A percentile compares a stretch with the other conserved stretches of the same genome.
Conservation (phyloP, 73 alveolate genomes). For the Symbiodinium pilosum region DNA sequence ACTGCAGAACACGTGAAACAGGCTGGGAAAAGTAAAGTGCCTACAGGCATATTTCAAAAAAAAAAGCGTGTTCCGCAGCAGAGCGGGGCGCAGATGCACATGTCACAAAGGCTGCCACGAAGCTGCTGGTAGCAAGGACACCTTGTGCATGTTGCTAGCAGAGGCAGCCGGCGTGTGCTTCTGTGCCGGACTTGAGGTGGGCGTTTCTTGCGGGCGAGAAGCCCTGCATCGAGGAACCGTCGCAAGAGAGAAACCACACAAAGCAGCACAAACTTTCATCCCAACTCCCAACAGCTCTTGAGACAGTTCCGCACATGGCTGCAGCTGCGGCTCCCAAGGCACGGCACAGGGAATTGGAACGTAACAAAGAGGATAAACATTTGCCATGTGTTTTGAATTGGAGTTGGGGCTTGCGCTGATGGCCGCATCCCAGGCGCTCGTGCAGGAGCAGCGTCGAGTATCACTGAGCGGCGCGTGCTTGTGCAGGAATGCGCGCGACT, state of each 20-base stretch:
- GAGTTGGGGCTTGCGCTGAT: too few species aligned
- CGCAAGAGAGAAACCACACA: neutral
- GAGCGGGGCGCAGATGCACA: neutral
- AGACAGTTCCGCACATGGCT: neutral
- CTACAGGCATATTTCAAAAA: too few species aligned
- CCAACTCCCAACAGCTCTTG: neutral
- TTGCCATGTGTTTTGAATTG: neutral
- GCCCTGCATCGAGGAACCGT: neutral
- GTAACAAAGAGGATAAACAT: too few species aligned
- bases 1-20: too few species aligned
- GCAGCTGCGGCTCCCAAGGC: constrained; percentile 14
- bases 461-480: constrained; percentile 29
- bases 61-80: neutral
- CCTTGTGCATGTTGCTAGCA: neutral
- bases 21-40: too few species aligned
- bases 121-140: neutral
- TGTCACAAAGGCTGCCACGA: neutral
- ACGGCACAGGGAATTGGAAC: neutral
- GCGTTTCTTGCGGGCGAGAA: constrained; percentile 1
- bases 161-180: neutral
- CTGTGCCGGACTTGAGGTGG: neutral
- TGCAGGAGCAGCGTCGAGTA: constrained; percentile 23
- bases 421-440: constrained; percentile 2
- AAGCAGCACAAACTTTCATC: too few species aligned
- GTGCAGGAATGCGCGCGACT: constrained; percentile 18